These are phyloP conservation scores for Hypoxylon sp. DNA, from an alignment of 2,329 filamentous ascomycete species.

Conservation along the genomic window DNA sequence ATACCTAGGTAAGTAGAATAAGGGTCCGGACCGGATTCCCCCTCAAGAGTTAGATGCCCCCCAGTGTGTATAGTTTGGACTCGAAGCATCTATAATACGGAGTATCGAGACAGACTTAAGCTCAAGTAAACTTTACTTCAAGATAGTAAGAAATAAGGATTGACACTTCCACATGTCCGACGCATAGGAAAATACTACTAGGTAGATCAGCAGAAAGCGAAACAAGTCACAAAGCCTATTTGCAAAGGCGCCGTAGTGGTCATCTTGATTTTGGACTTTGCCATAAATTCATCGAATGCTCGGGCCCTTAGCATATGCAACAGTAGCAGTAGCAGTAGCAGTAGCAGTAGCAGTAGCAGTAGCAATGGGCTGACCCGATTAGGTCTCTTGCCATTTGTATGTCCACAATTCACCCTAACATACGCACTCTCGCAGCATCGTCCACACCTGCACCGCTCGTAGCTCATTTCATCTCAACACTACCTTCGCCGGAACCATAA, in stretches of 20 bases:
- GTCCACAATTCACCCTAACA: background rate
- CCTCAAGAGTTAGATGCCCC: too few species aligned
- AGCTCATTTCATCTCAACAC: slow-evolving; percentile 5
- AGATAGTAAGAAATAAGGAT: background rate
- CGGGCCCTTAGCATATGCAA: background rate
- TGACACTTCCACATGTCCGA: too few species aligned
- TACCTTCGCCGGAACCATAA: slow-evolving; percentile 15
- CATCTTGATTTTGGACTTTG: background rate
- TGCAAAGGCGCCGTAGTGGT: background rate
- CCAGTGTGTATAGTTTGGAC: too few species aligned
- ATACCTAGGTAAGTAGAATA: too few species aligned
- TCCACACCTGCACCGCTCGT: background rate
- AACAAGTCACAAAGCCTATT: background rate
- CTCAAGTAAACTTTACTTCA: background rate
- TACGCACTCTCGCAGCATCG: slow-evolving; percentile 2
- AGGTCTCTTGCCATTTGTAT: background rate
- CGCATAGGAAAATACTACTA: too few species aligned
- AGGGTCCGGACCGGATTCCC: too few species aligned
- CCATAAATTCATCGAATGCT: background rate
- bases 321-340: background rate
- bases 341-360: background rate
- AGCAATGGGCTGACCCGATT: background rate
- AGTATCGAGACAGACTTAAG: background rate
- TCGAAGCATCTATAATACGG: too few species aligned
- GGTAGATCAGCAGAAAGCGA: background rate